Conservation (phyloP, 305 asterid species). For the Solanum hybrid region DNA sequence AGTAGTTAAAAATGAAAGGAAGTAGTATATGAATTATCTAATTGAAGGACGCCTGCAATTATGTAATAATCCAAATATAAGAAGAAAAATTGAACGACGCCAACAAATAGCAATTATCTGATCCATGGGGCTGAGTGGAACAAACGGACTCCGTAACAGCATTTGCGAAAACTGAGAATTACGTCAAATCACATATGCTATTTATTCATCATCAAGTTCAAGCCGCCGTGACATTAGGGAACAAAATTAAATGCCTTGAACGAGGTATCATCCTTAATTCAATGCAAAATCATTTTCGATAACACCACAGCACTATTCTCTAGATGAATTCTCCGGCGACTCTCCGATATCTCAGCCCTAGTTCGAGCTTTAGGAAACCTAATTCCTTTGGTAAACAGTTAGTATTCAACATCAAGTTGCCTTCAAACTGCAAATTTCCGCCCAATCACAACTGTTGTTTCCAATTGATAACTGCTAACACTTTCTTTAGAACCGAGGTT, state of each 20-base stretch:
- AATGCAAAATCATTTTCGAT: not conserved
- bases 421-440: not conserved
- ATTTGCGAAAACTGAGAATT: not conserved
- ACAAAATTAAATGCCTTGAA: not conserved
- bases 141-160: not conserved
- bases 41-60: too few species aligned
- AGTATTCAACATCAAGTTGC: not conserved
- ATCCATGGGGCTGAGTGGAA: not conserved
- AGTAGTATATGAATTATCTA: too few species aligned
- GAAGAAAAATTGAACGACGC: not conserved
- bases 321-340: conserved; percentile 19
- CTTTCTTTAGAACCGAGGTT: not conserved
- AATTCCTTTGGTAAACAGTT: not conserved
- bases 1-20: too few species aligned
- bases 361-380: not conserved
- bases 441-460: not conserved
- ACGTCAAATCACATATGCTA: not conserved
- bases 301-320: not conserved
- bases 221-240: not conserved
- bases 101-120: not conserved
- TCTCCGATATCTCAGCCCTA: conserved; percentile 3
- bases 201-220: not conserved
- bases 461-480: not conserved
- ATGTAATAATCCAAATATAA: not conserved
- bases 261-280: not conserved